Evolutionary conservation across 441 rosid genomes (phyloP).

Genomic region (Hura crepitans): DNA sequence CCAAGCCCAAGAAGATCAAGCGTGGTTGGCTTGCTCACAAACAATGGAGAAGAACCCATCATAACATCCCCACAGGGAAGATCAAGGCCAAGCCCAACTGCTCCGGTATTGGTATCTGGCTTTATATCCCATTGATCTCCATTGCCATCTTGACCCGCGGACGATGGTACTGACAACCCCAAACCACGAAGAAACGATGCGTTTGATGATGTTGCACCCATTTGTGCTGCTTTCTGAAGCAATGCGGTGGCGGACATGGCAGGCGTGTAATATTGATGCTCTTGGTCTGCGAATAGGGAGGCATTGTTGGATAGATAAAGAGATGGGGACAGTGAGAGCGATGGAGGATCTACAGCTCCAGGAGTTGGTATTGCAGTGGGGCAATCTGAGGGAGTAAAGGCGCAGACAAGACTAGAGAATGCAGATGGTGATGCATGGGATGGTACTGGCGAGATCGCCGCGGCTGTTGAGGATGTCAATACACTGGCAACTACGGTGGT

Average conservation of each 20-base stretch:
- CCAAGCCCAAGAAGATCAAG: conserved; percentile 87
- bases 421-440: conserved; percentile 27
- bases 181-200: conserved; percentile 58
- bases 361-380: conserved; percentile 22
- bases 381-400: conserved; percentile 24
- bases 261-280: conserved; percentile 36
- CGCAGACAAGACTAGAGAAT: conserved; percentile 29
- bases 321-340: conserved; percentile 51
- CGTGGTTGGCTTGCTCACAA: conserved; percentile 61
- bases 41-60: conserved; percentile 52
- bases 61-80: conserved; percentile 41
- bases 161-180: conserved; percentile 48
- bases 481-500: conserved; percentile 36
- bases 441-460: conserved; percentile 25
- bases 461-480: conserved; percentile 30
- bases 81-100: conserved; percentile 53
- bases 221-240: conserved; percentile 87
- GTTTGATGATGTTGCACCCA: conserved; percentile 70
- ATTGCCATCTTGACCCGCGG: conserved; percentile 28
- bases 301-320: conserved; percentile 40
- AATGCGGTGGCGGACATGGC: conserved; percentile 91
- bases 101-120: conserved; percentile 26
- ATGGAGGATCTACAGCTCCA: conserved; percentile 35
- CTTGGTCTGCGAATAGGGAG: conserved; percentile 33
- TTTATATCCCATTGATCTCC: conserved; percentile 28